These are phyloP conservation scores for Colletotrichum echinochloae DNA, from an alignment of 2,329 filamentous ascomycete species.

Conservation along the genomic window DNA sequence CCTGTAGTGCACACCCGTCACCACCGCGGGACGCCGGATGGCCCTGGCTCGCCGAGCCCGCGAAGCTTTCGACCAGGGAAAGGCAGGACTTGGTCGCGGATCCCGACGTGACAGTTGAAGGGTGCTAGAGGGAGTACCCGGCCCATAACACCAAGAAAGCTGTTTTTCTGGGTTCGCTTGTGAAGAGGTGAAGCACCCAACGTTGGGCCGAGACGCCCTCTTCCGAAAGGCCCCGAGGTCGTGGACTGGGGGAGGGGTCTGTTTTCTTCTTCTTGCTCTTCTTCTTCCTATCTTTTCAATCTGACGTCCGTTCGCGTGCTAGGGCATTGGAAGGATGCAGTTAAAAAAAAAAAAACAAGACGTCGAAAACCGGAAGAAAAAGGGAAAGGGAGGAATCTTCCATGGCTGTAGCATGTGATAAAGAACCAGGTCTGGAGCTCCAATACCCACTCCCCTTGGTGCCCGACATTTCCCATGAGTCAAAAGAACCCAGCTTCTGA, in stretches of 20 bases:
- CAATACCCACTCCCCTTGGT: slow-evolving; percentile 2
- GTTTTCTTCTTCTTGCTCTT: background rate
- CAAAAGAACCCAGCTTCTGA: background rate
- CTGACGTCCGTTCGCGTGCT: background rate
- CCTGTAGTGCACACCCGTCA: background rate
- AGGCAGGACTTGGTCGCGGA: background rate
- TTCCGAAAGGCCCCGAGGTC: slow-evolving; percentile 20
- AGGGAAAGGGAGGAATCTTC: background rate
- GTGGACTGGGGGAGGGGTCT: background rate
- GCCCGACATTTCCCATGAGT: background rate
- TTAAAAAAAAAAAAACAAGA: background rate
- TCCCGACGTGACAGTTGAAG: background rate
- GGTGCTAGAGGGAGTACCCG: background rate
- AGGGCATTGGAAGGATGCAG: background rate
- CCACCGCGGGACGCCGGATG: slow-evolving; percentile 5
- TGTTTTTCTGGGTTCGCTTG: background rate
- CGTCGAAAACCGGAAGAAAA: background rate
- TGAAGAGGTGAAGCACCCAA: background rate
- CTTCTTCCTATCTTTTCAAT: background rate
- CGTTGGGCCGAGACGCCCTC: slow-evolving; percentile 8
- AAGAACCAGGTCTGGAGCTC: background rate
- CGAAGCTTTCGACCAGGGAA: background rate
- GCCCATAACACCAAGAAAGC: background rate
- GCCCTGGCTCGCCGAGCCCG: background rate
- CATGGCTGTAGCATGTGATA: background rate